A percentile compares a stretch with the other conserved stretches of the same genome.
Evolutionary conservation across 2,329 filamentous ascomycete species (phyloP).

Genomic region (Ascocoryne sarcoides): DNA sequence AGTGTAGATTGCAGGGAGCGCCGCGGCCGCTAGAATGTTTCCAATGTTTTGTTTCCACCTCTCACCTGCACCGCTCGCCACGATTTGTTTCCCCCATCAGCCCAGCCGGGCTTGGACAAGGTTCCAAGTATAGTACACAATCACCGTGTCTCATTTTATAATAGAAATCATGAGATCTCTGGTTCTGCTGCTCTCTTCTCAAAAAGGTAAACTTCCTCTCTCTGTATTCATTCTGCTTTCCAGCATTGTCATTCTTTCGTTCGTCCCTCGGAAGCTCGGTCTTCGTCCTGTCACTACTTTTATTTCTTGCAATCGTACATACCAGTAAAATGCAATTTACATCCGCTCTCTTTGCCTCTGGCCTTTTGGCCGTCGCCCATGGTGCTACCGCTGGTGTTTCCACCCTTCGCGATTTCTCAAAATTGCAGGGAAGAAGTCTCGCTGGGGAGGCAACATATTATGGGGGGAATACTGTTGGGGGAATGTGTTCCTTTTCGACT

Average conservation of each 20-base stretch:
- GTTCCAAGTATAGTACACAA: constrained; percentile 11
- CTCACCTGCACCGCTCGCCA: neutral
- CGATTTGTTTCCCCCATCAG: neutral
- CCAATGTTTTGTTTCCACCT: constrained; percentile 6
- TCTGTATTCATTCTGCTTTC: constrained; percentile 6
- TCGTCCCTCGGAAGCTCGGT: constrained; percentile 14
- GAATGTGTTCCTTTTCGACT: constrained; percentile 53
- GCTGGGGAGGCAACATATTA: constrained; percentile 43
- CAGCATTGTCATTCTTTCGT: constrained; percentile 10
- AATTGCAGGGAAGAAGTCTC: too few relatives aligned
- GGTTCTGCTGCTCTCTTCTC: neutral
- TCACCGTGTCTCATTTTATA: constrained; percentile 4
- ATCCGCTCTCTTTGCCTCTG: constrained; percentile 12
- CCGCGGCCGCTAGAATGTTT: neutral
- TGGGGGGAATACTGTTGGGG: constrained; percentile 47
- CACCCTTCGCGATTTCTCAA: constrained; percentile 14
- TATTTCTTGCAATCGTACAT: constrained; percentile 9
- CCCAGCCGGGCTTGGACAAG: neutral
- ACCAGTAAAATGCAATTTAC: constrained; percentile 21
- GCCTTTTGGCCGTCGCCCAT: constrained; percentile 21
- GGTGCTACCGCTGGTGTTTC: constrained; percentile 9
- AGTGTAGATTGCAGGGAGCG: constrained; percentile 3
- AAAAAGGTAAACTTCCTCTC: constrained; percentile 6
- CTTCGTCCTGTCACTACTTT: constrained; percentile 21
- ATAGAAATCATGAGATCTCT: neutral